phyloP scores from a whole-genome alignment of 2,329 filamentous ascomycete genomes.

The Chaetomiaceae sp. region DNA sequence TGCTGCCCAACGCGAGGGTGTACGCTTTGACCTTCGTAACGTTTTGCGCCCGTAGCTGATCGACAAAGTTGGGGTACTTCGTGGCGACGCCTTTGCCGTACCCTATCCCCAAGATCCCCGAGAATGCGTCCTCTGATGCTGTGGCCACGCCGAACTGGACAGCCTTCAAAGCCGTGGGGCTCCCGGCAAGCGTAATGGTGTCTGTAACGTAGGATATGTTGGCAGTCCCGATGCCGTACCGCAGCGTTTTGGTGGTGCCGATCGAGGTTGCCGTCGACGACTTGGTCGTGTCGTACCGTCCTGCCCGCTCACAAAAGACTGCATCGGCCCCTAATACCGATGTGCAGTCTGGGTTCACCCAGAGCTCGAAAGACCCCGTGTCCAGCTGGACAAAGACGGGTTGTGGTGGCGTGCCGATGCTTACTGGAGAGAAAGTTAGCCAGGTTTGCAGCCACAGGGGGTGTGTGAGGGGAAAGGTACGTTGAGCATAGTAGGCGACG shows the following conservation, averaged over 20 bases:
- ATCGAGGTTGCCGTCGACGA: slow-evolving; percentile 39
- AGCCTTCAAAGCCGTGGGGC: slow-evolving; percentile 39
- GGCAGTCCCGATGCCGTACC: slow-evolving; percentile 49
- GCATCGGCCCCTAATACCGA: slow-evolving; percentile 39
- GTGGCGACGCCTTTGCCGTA: slow-evolving; percentile 51
- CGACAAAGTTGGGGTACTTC: slow-evolving; percentile 48
- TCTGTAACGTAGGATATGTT: slow-evolving; percentile 49
- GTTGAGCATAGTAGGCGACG: slow-evolving; percentile 49
- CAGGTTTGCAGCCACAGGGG: not conserved
- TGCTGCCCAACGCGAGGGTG: slow-evolving; percentile 61
- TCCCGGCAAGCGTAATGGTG: slow-evolving; percentile 40
- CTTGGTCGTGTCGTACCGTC: slow-evolving; percentile 39
- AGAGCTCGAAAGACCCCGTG: slow-evolving; percentile 57
- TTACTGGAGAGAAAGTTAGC: slow-evolving; percentile 34
- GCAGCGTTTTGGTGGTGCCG: slow-evolving; percentile 37
- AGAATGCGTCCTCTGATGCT: slow-evolving; percentile 42
- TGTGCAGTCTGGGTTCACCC: slow-evolving; percentile 59
- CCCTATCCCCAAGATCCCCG: slow-evolving; percentile 70
- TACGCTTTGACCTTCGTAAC: slow-evolving; percentile 59
- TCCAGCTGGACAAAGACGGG: slow-evolving; percentile 52
- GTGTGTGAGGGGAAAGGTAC: slow-evolving; percentile 31
- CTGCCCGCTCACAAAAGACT: slow-evolving; percentile 43
- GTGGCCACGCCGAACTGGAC: slow-evolving; percentile 65
- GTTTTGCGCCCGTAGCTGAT: slow-evolving; percentile 46
- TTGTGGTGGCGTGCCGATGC: slow-evolving; percentile 52